Conservation (phyloP, 257 asterid species). For the Plantago ovata region DNA sequence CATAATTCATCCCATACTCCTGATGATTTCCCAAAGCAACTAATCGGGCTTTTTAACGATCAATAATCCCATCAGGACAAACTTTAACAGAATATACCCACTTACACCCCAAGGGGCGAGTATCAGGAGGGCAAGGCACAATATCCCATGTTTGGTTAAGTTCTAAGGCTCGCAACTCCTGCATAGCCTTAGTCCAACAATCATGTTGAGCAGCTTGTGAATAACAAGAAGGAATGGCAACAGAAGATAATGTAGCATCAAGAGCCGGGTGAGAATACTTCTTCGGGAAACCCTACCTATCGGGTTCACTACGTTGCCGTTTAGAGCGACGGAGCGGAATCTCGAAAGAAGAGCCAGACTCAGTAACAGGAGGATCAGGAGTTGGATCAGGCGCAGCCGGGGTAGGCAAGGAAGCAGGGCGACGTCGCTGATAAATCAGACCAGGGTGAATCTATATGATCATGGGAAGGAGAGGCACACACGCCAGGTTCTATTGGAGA, state of each 20-base stretch:
- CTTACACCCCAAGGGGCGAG: not conserved
- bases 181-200: not conserved
- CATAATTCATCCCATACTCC: conserved; percentile 12
- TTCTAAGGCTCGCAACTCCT: not conserved
- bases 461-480: no score
- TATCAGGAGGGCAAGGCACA: conserved; percentile 4
- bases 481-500: no score
- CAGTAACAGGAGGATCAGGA: no score
- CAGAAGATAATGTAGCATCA: not conserved
- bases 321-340: not conserved
- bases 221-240: not conserved
- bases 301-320: not conserved
- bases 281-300: not conserved
- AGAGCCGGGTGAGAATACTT: not conserved
- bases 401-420: not conserved
- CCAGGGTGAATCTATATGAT: not conserved
- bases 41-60: not conserved
- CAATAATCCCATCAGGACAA: conserved; percentile 1
- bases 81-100: conserved; percentile 2
- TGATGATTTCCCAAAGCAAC: conserved; percentile 3
- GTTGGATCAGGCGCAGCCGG: not conserved
- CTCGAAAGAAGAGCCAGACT: not conserved
- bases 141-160: no score
- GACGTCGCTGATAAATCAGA: no score
- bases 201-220: not conserved